These are phyloP conservation scores for Serendipita indica DNA, from an alignment of 768 basidiomycete genomes.

Conservation along the genomic window DNA sequence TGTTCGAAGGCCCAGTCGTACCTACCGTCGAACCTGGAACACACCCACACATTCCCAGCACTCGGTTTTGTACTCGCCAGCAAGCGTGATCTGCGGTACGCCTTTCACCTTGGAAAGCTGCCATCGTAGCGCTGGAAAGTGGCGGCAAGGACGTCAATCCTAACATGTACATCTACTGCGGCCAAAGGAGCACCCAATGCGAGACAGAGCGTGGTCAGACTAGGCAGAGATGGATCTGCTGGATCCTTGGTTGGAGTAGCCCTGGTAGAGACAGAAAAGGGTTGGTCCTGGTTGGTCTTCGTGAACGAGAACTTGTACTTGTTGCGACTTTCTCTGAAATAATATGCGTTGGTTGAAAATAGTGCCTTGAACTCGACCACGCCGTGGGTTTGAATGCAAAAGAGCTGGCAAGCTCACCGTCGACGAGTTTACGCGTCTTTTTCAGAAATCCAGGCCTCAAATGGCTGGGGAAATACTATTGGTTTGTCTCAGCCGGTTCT, in stretches of 20 bases:
- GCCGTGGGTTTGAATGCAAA: neutral
- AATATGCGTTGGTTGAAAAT: too few species aligned
- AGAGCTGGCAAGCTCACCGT: neutral
- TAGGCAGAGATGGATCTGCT: conserved; percentile 43
- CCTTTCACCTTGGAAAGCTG: conserved; percentile 47
- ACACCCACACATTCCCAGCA: conserved; percentile 73
- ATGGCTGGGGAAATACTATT: conserved; percentile 1
- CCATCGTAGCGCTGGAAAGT: conserved; percentile 73
- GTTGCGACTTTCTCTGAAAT: conserved; percentile 29
- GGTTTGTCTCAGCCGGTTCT: neutral
- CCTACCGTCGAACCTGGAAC: conserved; percentile 39
- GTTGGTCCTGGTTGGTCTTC: conserved; percentile 49
- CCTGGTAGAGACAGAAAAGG: conserved; percentile 26
- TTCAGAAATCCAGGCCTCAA: neutral
- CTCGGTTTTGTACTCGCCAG: conserved; percentile 88
- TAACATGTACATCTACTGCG: conserved; percentile 77
- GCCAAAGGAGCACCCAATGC: conserved; percentile 31
- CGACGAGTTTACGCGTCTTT: neutral
- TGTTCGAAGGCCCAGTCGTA: conserved; percentile 29
- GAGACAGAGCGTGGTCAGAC: conserved; percentile 67
- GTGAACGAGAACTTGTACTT: conserved; percentile 60
- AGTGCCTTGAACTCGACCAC: neutral
- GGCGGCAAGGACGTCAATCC: conserved; percentile 52
- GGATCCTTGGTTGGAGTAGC: conserved; percentile 73
- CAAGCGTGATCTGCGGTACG: conserved; percentile 80